Percentiles rank a stretch among this genome's conserved stretches.
Conservation (phyloP, 2,329 filamentous ascomycete species). For the Verticillium zaregamsianum region DNA sequence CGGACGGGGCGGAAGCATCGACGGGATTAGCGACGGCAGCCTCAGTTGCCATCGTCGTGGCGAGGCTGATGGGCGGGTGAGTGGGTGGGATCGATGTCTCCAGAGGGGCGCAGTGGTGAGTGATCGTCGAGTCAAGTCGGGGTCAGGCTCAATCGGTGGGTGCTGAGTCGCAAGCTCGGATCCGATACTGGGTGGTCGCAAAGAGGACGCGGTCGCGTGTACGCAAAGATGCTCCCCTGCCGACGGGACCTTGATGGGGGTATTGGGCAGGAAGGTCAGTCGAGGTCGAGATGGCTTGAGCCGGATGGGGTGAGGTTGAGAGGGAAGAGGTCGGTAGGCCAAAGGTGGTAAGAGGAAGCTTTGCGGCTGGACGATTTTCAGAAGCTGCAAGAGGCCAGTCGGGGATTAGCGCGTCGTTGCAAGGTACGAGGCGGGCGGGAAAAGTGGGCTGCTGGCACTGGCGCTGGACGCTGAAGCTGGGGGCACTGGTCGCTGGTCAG, state of each 20-base stretch:
- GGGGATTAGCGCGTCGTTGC: slow-evolving; percentile 26
- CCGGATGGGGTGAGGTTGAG: background rate
- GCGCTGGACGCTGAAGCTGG: too few species aligned
- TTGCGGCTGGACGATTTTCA: slow-evolving; percentile 18
- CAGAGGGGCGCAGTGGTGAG: slow-evolving; percentile 2
- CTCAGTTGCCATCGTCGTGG: slow-evolving; percentile 59
- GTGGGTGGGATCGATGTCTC: slow-evolving; percentile 11
- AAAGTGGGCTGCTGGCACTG: background rate
- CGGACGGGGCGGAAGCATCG: slow-evolving; percentile 45
- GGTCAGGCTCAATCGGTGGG: slow-evolving; percentile 1
- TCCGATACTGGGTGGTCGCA: too few species aligned
- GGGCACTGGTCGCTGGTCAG: too few species aligned
- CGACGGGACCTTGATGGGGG: background rate
- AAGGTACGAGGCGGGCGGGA: background rate
- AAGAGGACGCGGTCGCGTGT: too few species aligned
- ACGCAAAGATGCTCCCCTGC: too few species aligned
- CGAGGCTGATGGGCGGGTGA: background rate
- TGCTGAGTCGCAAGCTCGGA: slow-evolving; percentile 5
- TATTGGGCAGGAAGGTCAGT: slow-evolving; percentile 2
- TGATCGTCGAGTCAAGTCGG: too few species aligned
- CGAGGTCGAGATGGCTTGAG: slow-evolving; percentile 4
- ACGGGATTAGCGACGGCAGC: slow-evolving; percentile 48
- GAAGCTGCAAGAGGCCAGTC: slow-evolving; percentile 23
- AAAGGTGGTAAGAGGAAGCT: slow-evolving; percentile 6
- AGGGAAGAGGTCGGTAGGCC: slow-evolving; percentile 10